phyloP scores from a whole-genome alignment of 2,329 filamentous ascomycete species.

The Fusarium lateritium region DNA sequence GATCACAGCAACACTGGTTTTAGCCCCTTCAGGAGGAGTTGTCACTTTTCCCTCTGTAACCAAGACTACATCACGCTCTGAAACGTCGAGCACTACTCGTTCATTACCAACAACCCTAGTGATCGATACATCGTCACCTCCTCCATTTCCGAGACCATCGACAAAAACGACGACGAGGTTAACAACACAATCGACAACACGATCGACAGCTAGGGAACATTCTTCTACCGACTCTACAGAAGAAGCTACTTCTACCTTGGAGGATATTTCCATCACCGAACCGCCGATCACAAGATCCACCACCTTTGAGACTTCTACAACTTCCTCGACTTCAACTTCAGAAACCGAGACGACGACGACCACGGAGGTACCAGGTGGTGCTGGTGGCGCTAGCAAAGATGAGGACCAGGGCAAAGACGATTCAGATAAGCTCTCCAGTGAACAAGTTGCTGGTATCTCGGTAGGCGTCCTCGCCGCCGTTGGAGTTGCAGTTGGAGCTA shows the following conservation, averaged over 20 bases:
- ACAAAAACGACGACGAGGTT: conserved; percentile 24
- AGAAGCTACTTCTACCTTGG: neutral
- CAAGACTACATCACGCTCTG: conserved; percentile 21
- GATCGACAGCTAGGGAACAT: conserved; percentile 14
- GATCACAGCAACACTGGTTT: conserved; percentile 70
- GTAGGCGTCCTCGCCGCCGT: conserved; percentile 67
- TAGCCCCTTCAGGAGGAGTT: conserved; percentile 50
- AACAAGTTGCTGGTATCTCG: conserved; percentile 71
- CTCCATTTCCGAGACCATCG: conserved; percentile 32
- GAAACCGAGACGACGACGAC: conserved; percentile 35
- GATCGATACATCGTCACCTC: conserved; percentile 47
- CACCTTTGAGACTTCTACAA: conserved; percentile 22
- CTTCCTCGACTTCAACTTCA: conserved; percentile 26
- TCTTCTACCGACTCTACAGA: conserved; percentile 9
- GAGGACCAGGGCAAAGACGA: conserved; percentile 23
- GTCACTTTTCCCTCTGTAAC: conserved; percentile 49
- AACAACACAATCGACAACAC: neutral
- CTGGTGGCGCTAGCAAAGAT: conserved; percentile 28
- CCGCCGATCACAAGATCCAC: conserved; percentile 21
- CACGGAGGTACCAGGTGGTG: conserved; percentile 30
- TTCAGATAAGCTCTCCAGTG: conserved; percentile 50
- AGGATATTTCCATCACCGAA: conserved; percentile 29
- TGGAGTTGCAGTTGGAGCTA: conserved; percentile 63
- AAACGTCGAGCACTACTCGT: conserved; percentile 28
- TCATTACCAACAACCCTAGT: conserved; percentile 51